Evolutionary conservation across 768 basidiomycete genomes (phyloP).

Genomic region (Sutorius australiensis): DNA sequence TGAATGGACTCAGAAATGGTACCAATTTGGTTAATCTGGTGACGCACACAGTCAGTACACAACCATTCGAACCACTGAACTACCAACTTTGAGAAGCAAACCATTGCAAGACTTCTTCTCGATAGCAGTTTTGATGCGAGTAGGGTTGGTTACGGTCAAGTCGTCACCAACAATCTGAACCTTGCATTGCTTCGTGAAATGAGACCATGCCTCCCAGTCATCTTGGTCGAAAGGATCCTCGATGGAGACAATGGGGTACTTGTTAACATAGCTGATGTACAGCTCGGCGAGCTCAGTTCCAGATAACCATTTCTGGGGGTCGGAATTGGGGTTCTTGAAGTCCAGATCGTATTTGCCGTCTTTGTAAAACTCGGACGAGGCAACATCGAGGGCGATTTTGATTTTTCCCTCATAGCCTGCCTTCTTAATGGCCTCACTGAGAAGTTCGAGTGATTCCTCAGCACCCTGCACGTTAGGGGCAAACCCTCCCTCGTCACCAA

Average conservation of each 20-base stretch:
- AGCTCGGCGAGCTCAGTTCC: conserved; percentile 90
- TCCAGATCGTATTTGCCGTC: conserved; percentile 99
- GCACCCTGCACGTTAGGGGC: conserved; percentile 97
- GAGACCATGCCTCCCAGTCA: conserved; percentile 97
- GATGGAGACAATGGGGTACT: conserved; percentile 94
- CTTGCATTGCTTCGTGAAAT: conserved; percentile 75
- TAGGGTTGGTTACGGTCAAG: conserved; percentile 95
- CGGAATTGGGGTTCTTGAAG: conserved; percentile 99
- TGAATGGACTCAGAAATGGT: conserved; percentile 99
- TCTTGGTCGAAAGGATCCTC: conserved; percentile 99
- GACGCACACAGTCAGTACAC: conserved; percentile 2
- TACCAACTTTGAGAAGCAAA: conserved; percentile 82
- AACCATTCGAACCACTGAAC: neutral
- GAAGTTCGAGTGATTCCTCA: conserved; percentile 94
- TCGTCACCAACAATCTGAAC: conserved; percentile 97
- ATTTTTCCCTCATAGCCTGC: conserved; percentile 98
- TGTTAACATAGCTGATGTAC: conserved; percentile 80
- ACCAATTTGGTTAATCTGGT: conserved; percentile 94
- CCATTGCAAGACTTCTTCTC: conserved; percentile 99
- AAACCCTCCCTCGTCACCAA: conserved; percentile 99
- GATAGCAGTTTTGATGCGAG: conserved; percentile 96
- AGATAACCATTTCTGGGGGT: conserved; percentile 93
- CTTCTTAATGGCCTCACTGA: conserved; percentile 94
- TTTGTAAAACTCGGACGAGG: conserved; percentile 99
- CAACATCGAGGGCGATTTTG: conserved; percentile 97